Conservation (phyloP, 176 grass and related monocot species). For the Alopecurus myosuroides region DNA sequence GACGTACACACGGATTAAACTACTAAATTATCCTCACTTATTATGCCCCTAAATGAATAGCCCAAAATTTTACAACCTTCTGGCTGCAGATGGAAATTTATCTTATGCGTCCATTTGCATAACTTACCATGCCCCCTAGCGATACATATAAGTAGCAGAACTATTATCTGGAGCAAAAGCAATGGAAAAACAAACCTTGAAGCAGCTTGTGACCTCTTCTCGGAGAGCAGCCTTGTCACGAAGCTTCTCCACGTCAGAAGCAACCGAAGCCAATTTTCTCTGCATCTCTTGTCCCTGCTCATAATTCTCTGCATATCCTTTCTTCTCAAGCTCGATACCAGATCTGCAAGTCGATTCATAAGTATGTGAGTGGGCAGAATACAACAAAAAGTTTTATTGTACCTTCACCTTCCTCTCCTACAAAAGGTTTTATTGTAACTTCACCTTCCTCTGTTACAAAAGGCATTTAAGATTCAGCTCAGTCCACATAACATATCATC, state of each 20-base stretch:
- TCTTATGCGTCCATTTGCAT: too few relatives aligned
- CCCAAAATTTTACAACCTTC: neutral
- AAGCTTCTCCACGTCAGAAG: constrained; percentile 74
- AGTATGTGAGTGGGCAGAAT: neutral
- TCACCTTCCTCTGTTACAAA: too few relatives aligned
- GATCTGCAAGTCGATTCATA: constrained; percentile 36
- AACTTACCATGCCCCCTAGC: too few relatives aligned
- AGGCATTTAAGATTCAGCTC: neutral
- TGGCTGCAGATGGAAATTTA: too few relatives aligned
- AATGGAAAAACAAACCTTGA: constrained; percentile 45
- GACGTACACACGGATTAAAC: neutral
- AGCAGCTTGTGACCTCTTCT: constrained; percentile 54
- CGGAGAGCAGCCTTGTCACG: constrained; percentile 52
- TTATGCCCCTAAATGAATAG: neutral
- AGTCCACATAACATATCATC: neutral
- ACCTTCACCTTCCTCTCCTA: neutral
- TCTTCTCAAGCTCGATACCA: constrained; percentile 76
- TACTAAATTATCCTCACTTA: neutral
- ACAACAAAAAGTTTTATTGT: neutral
- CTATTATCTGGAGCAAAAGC: neutral
- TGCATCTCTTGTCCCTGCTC: constrained; percentile 81
- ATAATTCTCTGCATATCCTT: constrained; percentile 75
- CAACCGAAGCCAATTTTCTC: constrained; percentile 80
- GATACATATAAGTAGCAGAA: neutral
- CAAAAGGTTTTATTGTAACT: neutral